These are phyloP conservation scores for Solanum gracilifrons DNA, from an alignment of 257 asterid genomes.

Conservation along the genomic window DNA sequence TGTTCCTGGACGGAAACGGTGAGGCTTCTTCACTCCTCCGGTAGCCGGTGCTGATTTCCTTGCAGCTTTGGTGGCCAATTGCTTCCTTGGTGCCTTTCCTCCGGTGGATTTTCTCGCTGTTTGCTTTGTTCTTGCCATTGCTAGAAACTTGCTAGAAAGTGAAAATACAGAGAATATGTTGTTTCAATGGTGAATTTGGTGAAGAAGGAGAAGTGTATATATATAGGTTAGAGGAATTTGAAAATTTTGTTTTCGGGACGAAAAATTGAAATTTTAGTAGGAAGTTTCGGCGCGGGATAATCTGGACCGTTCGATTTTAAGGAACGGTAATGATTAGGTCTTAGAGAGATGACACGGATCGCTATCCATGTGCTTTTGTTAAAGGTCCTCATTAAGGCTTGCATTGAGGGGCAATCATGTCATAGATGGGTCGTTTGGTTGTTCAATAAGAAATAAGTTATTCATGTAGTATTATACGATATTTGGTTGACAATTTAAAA, in stretches of 20 bases:
- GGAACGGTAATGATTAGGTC: not conserved
- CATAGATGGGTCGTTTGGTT: not conserved
- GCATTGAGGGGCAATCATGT: not conserved
- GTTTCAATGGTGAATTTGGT: not conserved
- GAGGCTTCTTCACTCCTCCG: not conserved
- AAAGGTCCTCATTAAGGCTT: not conserved
- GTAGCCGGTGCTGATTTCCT: not conserved
- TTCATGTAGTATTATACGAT: too few relatives aligned
- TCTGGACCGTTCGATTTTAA: not conserved
- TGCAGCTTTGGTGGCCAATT: not conserved
- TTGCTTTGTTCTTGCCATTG: not conserved
- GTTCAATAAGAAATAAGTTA: not conserved
- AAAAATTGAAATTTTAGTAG: not conserved
- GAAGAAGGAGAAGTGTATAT: not conserved
- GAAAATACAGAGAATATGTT: not conserved
- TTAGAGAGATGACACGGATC: not conserved
- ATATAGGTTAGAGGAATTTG: not conserved
- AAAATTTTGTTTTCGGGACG: not conserved
- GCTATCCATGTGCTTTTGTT: not conserved
- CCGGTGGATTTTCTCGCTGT: not conserved
- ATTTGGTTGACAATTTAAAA: too few relatives aligned
- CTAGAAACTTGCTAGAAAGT: not conserved
- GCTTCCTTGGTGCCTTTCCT: not conserved
- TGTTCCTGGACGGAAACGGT: not conserved
- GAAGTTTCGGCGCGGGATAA: not conserved